Conservation (phyloP, 2,329 filamentous ascomycete species). For the Colletotrichum higginsianum region DNA sequence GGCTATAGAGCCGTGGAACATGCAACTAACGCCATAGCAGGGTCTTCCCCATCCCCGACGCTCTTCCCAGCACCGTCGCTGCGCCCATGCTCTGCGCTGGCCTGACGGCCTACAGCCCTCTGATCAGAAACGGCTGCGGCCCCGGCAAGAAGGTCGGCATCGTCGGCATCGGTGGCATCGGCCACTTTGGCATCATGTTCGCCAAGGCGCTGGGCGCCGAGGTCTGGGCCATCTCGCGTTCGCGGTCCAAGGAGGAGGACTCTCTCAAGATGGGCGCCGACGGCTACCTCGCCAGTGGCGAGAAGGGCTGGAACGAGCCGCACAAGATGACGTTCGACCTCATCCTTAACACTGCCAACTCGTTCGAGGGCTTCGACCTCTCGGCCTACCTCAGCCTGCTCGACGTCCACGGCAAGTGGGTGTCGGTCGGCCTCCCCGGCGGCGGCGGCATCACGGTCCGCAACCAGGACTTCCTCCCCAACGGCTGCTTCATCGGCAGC, state of each 20-base stretch:
- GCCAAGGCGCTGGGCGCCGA: conserved; percentile 77
- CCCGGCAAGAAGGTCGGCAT: conserved; percentile 86
- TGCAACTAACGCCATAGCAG: conserved; percentile 47
- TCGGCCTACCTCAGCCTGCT: conserved; percentile 82
- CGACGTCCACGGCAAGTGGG: conserved; percentile 86
- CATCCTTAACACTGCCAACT: conserved; percentile 82
- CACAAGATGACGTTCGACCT: conserved; percentile 79
- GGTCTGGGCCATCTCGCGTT: conserved; percentile 73
- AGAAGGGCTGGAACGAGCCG: conserved; percentile 70
- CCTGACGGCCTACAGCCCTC: conserved; percentile 83
- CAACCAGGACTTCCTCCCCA: conserved; percentile 81
- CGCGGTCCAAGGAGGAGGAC: conserved; percentile 73
- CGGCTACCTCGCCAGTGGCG: conserved; percentile 71
- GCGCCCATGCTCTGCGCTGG: conserved; percentile 90
- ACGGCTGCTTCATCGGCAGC: conserved; percentile 80
- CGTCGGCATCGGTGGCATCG: conserved; percentile 80
- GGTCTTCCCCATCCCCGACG: conserved; percentile 83
- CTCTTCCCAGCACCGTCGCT: conserved; percentile 72
- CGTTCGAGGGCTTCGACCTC: conserved; percentile 77
- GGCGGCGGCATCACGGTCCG: conserved; percentile 79
- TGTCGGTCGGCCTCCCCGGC: conserved; percentile 85
- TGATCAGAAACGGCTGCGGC: conserved; percentile 81
- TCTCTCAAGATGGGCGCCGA: conserved; percentile 72
- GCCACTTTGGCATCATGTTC: conserved; percentile 80
- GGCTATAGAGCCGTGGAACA: not conserved